Percentiles rank a stretch among this genome's conserved stretches.
Evolutionary conservation across 2,329 filamentous ascomycete genomes (phyloP).

Genomic region (Xylariaceae sp.): DNA sequence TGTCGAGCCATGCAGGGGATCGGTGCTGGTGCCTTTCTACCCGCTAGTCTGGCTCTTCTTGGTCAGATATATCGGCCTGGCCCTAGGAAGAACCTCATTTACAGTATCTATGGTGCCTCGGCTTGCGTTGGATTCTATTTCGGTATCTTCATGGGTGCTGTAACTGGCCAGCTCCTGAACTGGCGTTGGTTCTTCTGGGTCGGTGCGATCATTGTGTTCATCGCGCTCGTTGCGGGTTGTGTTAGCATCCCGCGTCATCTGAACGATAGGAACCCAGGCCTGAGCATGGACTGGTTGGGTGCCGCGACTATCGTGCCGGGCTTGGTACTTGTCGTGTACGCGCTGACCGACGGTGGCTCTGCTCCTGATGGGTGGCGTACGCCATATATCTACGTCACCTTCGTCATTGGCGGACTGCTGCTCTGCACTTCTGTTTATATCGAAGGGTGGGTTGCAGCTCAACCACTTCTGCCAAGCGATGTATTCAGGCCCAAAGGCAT

Average conservation of each 20-base stretch:
- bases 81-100: slow-evolving; percentile 63
- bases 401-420: slow-evolving; percentile 58
- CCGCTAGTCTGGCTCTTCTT: slow-evolving; percentile 62
- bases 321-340: slow-evolving; percentile 67
- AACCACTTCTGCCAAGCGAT: slow-evolving; percentile 66
- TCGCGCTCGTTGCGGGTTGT: slow-evolving; percentile 20
- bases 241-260: slow-evolving; percentile 26
- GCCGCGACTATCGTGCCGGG: slow-evolving; percentile 57
- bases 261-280: slow-evolving; percentile 24
- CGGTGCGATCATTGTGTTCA: slow-evolving; percentile 38
- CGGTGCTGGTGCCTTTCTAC: slow-evolving; percentile 67
- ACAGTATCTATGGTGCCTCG: slow-evolving; percentile 52
- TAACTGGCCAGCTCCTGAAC: slow-evolving; percentile 52
- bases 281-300: slow-evolving; percentile 68
- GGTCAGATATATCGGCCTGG: slow-evolving; percentile 63
- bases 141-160: slow-evolving; percentile 62
- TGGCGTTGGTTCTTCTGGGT: slow-evolving; percentile 71
- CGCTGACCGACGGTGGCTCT: slow-evolving; percentile 68
- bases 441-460: slow-evolving; percentile 64
- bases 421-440: slow-evolving; percentile 62
- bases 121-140: slow-evolving; percentile 52
- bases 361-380: slow-evolving; percentile 67
- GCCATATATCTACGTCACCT: slow-evolving; percentile 64
- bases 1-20: slow-evolving; percentile 72
- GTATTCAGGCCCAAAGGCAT: slow-evolving; percentile 69